Conservation (phyloP, 169 alveolate genomes). For the Plasmodium coatneyi region DNA sequence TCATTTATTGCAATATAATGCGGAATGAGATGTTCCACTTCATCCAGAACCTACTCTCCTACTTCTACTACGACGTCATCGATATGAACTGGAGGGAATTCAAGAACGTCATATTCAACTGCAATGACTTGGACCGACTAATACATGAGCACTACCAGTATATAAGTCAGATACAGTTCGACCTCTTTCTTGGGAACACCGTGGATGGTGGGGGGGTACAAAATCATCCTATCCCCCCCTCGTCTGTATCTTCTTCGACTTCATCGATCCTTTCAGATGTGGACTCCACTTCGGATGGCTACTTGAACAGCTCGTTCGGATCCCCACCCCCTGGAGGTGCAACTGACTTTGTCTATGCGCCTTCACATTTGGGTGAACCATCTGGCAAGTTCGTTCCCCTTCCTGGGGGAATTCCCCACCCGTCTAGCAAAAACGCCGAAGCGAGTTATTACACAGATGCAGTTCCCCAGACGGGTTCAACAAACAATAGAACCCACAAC, state of each 20-base stretch:
- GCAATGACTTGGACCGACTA: conserved; percentile 33
- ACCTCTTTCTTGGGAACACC: conserved; percentile 40
- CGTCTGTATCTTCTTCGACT: not conserved
- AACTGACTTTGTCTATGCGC: not conserved
- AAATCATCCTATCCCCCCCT: not conserved
- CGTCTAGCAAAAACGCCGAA: not conserved
- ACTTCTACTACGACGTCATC: conserved; percentile 61
- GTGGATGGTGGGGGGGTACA: not conserved
- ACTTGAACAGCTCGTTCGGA: not conserved
- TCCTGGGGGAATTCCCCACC: not conserved
- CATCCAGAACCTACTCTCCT: conserved; percentile 49
- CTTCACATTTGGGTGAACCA: not conserved
- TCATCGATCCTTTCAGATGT: not conserved
- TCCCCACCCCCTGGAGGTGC: not conserved
- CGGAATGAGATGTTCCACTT: conserved; percentile 75
- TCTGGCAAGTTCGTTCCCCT: not conserved
- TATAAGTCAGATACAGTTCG: conserved; percentile 46
- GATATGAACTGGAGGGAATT: conserved; percentile 66
- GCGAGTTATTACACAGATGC: not conserved
- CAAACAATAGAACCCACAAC: not conserved
- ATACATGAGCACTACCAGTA: conserved; percentile 54
- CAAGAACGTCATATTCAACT: conserved; percentile 9
- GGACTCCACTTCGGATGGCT: not conserved
- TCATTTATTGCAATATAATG: conserved; percentile 45
- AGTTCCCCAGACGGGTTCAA: not conserved